Conservation (phyloP, 1,284 basidiomycete species). For the Austropuccinia psidii region DNA sequence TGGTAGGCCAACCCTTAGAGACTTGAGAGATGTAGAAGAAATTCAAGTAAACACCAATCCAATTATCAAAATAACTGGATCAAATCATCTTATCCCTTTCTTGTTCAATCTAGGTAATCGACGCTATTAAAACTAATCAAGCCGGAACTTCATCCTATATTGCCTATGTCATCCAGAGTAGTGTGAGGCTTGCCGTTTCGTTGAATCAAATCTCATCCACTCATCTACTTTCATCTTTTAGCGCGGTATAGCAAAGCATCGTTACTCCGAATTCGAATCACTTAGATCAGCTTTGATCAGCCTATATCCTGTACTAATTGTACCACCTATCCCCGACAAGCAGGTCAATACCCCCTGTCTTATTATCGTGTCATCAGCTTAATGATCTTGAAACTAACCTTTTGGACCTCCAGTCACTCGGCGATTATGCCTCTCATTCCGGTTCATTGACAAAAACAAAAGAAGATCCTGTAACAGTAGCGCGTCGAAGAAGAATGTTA, state of each 20-base stretch:
- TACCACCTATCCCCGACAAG: conserved; percentile 96
- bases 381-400: background rate
- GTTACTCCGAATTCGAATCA: conserved; percentile 97
- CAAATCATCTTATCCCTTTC: background rate
- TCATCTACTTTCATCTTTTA: conserved; percentile 46
- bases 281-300: conserved; percentile 72
- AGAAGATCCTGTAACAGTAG: conserved; percentile 87
- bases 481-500: conserved; percentile 83
- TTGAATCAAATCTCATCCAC: background rate
- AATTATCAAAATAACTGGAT: background rate
- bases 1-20: conserved; percentile 32
- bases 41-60: conserved; percentile 4
- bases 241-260: conserved; percentile 74
- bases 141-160: conserved; percentile 83
- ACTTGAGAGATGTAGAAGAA: conserved; percentile 33
- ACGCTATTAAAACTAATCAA: conserved; percentile 87
- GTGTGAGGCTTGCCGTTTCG: conserved; percentile 56
- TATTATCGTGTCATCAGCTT: background rate
- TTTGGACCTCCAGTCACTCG: conserved; percentile 55
- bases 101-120: conserved; percentile 60
- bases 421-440: conserved; percentile 96
- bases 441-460: conserved; percentile 67
- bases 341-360: conserved; percentile 53
- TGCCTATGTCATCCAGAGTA: conserved; percentile 83
- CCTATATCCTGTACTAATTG: conserved; percentile 90